Percentiles rank a stretch among this genome's conserved stretches.
Evolutionary conservation across 495 filamentous ascomycete genomes (phyloP).

Genomic region (Lasiosphaeria miniovina): DNA sequence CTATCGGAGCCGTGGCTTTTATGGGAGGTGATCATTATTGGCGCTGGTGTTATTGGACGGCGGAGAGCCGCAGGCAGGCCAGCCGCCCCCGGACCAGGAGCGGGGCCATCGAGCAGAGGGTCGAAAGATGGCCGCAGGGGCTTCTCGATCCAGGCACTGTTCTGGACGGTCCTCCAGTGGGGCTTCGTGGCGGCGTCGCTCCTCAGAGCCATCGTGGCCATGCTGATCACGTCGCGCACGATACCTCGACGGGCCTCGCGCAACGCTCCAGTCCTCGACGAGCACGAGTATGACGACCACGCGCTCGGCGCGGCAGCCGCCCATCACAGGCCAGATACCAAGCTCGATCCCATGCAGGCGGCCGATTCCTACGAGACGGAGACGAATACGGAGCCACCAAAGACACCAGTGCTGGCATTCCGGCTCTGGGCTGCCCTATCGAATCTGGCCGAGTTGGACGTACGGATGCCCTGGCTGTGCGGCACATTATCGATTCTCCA

Average conservation of each 20-base stretch:
- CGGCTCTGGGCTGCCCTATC: slow-evolving; percentile 66
- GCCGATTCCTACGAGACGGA: slow-evolving; percentile 14
- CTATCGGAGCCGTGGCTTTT: slow-evolving; percentile 82
- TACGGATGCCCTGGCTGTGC: slow-evolving; percentile 82
- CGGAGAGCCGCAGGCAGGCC: slow-evolving; percentile 6
- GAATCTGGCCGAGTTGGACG: slow-evolving; percentile 64
- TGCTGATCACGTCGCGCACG: slow-evolving; percentile 49
- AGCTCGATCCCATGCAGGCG: slow-evolving; percentile 4
- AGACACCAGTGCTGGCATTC: slow-evolving; percentile 72
- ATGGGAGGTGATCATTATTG: slow-evolving; percentile 71
- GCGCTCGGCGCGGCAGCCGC: background rate
- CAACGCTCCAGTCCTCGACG: slow-evolving; percentile 1
- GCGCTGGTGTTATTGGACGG: slow-evolving; percentile 26
- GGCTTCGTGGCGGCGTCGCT: slow-evolving; percentile 62
- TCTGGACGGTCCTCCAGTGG: slow-evolving; percentile 71
- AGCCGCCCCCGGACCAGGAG: background rate
- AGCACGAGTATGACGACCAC: slow-evolving; percentile 4
- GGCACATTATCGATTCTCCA: slow-evolving; percentile 70
- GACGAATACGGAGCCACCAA: slow-evolving; percentile 34
- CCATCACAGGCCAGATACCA: slow-evolving; percentile 14
- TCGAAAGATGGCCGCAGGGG: slow-evolving; percentile 9
- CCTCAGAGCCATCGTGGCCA: slow-evolving; percentile 58
- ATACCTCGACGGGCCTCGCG: slow-evolving; percentile 44
- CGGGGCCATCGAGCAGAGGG: slow-evolving; percentile 12
- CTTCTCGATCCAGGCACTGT: slow-evolving; percentile 42